Evolutionary conservation across 805 yeast genomes (phyloP).

Genomic region (Vanderwaltozyma polyspora): DNA sequence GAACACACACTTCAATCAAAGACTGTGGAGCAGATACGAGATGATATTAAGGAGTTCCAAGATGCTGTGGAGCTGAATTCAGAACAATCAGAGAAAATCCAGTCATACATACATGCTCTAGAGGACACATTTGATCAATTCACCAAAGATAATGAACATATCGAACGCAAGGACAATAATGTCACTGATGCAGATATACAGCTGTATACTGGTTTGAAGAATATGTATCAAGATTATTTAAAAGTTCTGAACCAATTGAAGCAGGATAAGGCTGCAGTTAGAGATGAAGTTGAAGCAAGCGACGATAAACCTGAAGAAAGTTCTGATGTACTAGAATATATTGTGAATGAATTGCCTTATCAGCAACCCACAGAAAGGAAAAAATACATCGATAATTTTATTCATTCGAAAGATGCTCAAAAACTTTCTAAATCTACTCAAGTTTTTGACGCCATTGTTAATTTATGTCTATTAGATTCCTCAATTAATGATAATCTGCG

Average conservation of each 20-base stretch:
- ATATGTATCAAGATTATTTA: slow-evolving; percentile 25
- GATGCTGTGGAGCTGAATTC: slow-evolving; percentile 6
- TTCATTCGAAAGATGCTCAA: slow-evolving; percentile 5
- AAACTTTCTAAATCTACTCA: slow-evolving; percentile 1
- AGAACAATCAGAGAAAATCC: slow-evolving; percentile 10
- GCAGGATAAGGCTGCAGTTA: slow-evolving; percentile 6
- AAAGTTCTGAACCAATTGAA: slow-evolving; percentile 14
- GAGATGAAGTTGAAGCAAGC: no score
- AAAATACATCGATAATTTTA: slow-evolving; percentile 16
- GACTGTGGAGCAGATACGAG: slow-evolving; percentile 20
- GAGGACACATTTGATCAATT: slow-evolving; percentile 16
- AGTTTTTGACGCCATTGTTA: slow-evolving; percentile 12
- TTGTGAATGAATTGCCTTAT: slow-evolving; percentile 17
- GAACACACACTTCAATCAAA: slow-evolving; percentile 23
- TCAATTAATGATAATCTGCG: slow-evolving; percentile 16
- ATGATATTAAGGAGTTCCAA: slow-evolving; percentile 15
- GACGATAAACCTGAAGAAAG: slow-evolving; percentile 3
- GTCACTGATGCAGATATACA: slow-evolving; percentile 22
- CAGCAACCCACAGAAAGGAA: slow-evolving; percentile 19
- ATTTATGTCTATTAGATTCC: slow-evolving; percentile 19
- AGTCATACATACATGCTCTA: slow-evolving; percentile 16
- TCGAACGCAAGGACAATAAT: slow-evolving; percentile 11
- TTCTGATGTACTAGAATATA: slow-evolving; percentile 10
- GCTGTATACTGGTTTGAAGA: slow-evolving; percentile 20
- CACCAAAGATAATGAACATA: slow-evolving; percentile 21